Evolutionary conservation across 129 eudicot species (phyloP), one percentile per base, ranked within the genome.

Genomic region (Pseudognaphalium luteoalbum): DNA sequence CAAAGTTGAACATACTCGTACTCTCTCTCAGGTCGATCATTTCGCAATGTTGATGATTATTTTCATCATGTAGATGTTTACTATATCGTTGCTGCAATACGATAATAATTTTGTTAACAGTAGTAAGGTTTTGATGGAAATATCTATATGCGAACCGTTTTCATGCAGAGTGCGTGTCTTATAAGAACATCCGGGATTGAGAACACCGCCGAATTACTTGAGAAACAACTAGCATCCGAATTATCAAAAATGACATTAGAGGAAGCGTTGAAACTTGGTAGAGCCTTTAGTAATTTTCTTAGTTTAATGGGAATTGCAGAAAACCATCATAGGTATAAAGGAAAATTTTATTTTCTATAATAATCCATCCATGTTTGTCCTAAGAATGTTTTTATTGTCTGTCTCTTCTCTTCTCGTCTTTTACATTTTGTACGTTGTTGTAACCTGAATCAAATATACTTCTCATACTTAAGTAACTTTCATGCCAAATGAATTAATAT

Each of bases 231-330:
- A 72, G 84, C 92, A 39, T 66, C 87, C 33, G 96, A 92, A 78
- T 50, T 92, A 74, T 90, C 96, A 1, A 85, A 86, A 66, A 83
- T 90, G 96, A 82, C 87, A 42, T 28, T 93, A 74, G 97, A 90
- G 35, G 98, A 93, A 83, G 95, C 97, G 2, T 64, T 90, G 52
- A 79, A 80, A 33, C 86, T 90, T 73, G 97, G 89, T 32, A 86
- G 98, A 52, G 90, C 89, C 59, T 90, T 90, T 71, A 90, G 92
- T 77, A 96, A 90, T 81, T 90, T 83, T 80, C 89, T 93, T 56
- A 87, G 83, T 62, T 82, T 93, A 75, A 88, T 86, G 85, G 88
- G 89, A 22, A 88, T 93, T 76, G 98, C 97, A 42, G 98, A 93
- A 82, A 87, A 91, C 67, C 96, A 93, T 82, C 97, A 93, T 71